Conservation (phyloP, 2,329 filamentous ascomycete genomes). For the Arthrobotrys sinensis region DNA sequence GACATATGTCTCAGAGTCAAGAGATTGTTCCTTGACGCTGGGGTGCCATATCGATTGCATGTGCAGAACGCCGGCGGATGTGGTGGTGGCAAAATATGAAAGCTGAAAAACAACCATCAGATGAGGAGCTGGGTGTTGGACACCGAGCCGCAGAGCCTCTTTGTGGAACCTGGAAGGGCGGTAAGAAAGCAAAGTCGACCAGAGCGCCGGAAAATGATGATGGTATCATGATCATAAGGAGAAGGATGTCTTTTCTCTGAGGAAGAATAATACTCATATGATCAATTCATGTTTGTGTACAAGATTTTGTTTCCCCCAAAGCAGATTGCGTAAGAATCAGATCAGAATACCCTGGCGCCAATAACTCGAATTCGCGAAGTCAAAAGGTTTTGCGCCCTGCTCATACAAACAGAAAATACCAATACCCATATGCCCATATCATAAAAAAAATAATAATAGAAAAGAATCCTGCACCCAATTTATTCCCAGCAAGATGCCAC, state of each 20-base stretch:
- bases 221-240: conserved; percentile 4
- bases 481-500: conserved; percentile 16
- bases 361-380: not conserved
- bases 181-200: not conserved
- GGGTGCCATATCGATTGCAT: not conserved
- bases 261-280: not conserved
- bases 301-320: not conserved
- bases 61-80: not conserved
- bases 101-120: conserved; percentile 29
- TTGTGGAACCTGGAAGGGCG: conserved; percentile 1
- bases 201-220: too few relatives aligned
- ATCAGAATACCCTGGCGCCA: conserved; percentile 6
- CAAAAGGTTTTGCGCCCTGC: conserved; percentile 4
- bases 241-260: not conserved
- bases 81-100: conserved; percentile 19
- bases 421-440: conserved; percentile 2
- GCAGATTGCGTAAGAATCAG: not conserved
- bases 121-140: not conserved
- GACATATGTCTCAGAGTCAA: conserved; percentile 26
- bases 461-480: conserved; percentile 3
- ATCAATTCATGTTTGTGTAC: conserved; percentile 10
- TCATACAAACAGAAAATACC: not conserved
- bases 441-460: not conserved
- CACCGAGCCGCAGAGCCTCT: conserved; percentile 21
- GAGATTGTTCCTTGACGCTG: conserved; percentile 6